Percentiles rank a stretch among this genome's conserved stretches.
Conservation (phyloP, 2,329 filamentous ascomycete species). For the Diaporthe vaccinii region DNA sequence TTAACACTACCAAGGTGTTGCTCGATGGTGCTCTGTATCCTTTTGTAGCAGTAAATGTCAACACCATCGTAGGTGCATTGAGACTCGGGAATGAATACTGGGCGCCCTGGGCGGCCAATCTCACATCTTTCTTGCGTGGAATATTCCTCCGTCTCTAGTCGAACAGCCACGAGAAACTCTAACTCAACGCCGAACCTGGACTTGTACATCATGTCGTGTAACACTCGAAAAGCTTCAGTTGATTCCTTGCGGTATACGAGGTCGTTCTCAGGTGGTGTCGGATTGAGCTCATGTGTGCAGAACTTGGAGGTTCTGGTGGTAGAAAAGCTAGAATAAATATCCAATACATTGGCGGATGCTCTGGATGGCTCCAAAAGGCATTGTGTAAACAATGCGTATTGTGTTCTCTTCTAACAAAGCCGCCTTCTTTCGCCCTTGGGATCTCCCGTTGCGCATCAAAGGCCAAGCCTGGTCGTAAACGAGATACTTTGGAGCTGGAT, state of each 20-base stretch:
- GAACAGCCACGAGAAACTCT: constrained; percentile 2
- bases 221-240: background rate
- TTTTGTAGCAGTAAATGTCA: background rate
- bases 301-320: too few species aligned
- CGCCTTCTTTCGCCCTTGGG: background rate
- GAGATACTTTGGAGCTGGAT: background rate
- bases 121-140: background rate
- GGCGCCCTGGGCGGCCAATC: background rate
- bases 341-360: background rate
- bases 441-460: background rate
- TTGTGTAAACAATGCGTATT: background rate
- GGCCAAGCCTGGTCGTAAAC: background rate
- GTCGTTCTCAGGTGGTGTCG: background rate
- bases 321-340: background rate
- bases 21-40: background rate
- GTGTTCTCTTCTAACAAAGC: background rate
- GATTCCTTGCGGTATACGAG: background rate
- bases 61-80: background rate
- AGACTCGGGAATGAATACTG: background rate
- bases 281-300: background rate
- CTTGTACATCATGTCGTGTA: background rate
- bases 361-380: background rate
- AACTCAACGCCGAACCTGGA: constrained; percentile 24
- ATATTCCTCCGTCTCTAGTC: background rate
- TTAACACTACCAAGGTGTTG: background rate